phyloP scores from a whole-genome alignment of 2,329 filamentous ascomycete species.

The Pseudogymnoascus destructans region DNA sequence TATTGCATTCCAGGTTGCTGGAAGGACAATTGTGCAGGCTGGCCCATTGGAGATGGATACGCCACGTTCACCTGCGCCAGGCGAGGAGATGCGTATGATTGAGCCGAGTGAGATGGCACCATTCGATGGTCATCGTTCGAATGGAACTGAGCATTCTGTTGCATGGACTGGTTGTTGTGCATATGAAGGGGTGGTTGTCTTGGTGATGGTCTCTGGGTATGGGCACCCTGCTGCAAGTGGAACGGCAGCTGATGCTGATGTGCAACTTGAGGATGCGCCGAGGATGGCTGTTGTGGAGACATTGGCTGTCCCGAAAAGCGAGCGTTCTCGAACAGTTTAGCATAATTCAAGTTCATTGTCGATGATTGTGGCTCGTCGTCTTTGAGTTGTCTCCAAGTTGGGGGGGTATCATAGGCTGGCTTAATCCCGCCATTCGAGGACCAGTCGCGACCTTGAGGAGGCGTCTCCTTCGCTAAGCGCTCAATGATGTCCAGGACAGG shows the following conservation, averaged over 20 bases:
- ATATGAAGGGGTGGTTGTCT: conserved; percentile 69
- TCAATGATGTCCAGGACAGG: conserved; percentile 50
- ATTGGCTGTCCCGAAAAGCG: conserved; percentile 43
- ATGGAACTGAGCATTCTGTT: conserved; percentile 50
- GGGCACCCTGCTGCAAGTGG: conserved; percentile 64
- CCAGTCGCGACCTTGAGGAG: conserved; percentile 48
- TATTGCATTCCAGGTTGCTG: conserved; percentile 59
- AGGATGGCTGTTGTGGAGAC: conserved; percentile 55
- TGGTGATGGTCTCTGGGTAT: conserved; percentile 55
- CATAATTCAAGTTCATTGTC: conserved; percentile 54
- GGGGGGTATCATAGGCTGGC: conserved; percentile 69
- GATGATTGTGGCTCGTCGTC: conserved; percentile 60
- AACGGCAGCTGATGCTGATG: conserved; percentile 77
- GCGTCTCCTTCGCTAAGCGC: conserved; percentile 40
- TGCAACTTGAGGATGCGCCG: conserved; percentile 58
- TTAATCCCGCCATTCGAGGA: conserved; percentile 70
- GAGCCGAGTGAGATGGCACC: conserved; percentile 72
- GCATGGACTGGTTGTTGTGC: conserved; percentile 56
- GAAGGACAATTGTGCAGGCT: conserved; percentile 57
- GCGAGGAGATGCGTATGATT: conserved; percentile 76
- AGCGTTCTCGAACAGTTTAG: conserved; percentile 64
- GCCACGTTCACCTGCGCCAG: conserved; percentile 59
- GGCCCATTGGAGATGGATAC: conserved; percentile 58
- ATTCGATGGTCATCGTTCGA: conserved; percentile 76
- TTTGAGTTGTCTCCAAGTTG: conserved; percentile 65